These are phyloP conservation scores for Syncephalastrum sp. DNA, from an alignment of 371 early-diverging fungal species.

Conservation along the genomic window DNA sequence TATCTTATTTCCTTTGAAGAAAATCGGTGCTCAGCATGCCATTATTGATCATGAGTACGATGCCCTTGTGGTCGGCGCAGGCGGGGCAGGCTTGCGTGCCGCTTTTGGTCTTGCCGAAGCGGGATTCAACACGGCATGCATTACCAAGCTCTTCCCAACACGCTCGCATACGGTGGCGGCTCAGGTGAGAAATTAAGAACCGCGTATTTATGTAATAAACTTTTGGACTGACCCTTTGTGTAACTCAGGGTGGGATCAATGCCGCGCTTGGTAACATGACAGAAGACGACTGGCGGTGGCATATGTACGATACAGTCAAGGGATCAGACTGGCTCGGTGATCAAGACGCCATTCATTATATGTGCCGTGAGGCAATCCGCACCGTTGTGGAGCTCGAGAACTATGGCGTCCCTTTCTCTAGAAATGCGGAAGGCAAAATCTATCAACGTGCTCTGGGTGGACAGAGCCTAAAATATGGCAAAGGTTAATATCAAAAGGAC, in stretches of 20 bases:
- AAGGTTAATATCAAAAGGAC: conserved; percentile 46
- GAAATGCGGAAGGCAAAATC: conserved; percentile 96
- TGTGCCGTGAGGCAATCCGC: conserved; percentile 96
- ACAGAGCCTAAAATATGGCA: conserved; percentile 91
- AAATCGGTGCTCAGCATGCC: conserved; percentile 54
- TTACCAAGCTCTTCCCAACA: conserved; percentile 97
- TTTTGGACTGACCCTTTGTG: background rate
- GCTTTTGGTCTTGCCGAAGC: conserved; percentile 97
- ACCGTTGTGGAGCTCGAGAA: conserved; percentile 97
- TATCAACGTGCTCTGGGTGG: conserved; percentile 99
- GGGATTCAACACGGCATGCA: conserved; percentile 98
- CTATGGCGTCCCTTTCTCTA: conserved; percentile 97
- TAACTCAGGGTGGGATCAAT: conserved; percentile 92
- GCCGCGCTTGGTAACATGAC: conserved; percentile 99
- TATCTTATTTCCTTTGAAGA: too few relatives aligned
- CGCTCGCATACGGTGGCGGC: conserved; percentile 98
- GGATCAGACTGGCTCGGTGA: conserved; percentile 98
- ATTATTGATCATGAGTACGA: conserved; percentile 97
- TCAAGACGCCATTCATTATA: conserved; percentile 99
- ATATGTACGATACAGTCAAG: conserved; percentile 99
- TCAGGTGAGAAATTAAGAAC: conserved; percentile 57
- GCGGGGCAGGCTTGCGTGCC: conserved; percentile 98
- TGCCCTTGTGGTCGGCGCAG: conserved; percentile 97
- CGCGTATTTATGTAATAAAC: background rate
- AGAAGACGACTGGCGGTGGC: conserved; percentile 99